These are phyloP conservation scores for Epichloe brachyelytri DNA, from an alignment of 2,329 filamentous ascomycete species.

Conservation along the genomic window DNA sequence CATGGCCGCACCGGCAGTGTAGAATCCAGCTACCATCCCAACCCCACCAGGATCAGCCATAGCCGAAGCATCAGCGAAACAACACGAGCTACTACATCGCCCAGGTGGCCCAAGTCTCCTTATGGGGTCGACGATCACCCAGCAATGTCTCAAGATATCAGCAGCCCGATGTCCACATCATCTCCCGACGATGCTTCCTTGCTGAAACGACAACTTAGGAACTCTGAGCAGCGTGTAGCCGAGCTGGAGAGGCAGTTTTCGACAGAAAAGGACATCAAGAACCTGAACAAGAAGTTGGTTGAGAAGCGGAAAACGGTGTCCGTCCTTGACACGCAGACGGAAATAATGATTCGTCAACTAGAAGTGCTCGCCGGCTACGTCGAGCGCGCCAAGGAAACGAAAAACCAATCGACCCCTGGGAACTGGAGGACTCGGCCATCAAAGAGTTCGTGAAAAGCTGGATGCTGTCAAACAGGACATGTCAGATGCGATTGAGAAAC, in stretches of 20 bases:
- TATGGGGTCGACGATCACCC: slow-evolving; percentile 38
- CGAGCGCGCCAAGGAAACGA: slow-evolving; percentile 71
- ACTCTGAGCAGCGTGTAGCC: slow-evolving; percentile 70
- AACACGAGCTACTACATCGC: slow-evolving; percentile 49
- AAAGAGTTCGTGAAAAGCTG: slow-evolving; percentile 76
- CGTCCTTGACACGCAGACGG: slow-evolving; percentile 82
- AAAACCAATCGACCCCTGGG: slow-evolving; percentile 64
- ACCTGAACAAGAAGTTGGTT: slow-evolving; percentile 72
- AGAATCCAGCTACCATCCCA: slow-evolving; percentile 31
- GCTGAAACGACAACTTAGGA: slow-evolving; percentile 63
- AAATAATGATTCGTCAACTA: slow-evolving; percentile 87
- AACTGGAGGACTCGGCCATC: slow-evolving; percentile 79
- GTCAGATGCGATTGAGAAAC: slow-evolving; percentile 43
- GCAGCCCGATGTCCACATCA: slow-evolving; percentile 55
- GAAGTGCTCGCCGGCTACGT: slow-evolving; percentile 83
- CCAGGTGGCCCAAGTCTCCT: slow-evolving; percentile 59
- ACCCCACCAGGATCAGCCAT: slow-evolving; percentile 34
- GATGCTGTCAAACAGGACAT: slow-evolving; percentile 48
- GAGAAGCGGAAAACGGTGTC: slow-evolving; percentile 96
- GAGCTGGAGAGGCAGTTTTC: slow-evolving; percentile 74
- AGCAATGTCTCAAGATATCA: slow-evolving; percentile 42
- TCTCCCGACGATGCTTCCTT: slow-evolving; percentile 53
- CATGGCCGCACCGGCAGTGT: slow-evolving; percentile 84
- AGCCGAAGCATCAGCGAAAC: slow-evolving; percentile 53
- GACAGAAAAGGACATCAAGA: slow-evolving; percentile 52